Evolutionary conservation across 768 basidiomycete genomes (phyloP).

Genomic region (Leccinum subtestaceum): DNA sequence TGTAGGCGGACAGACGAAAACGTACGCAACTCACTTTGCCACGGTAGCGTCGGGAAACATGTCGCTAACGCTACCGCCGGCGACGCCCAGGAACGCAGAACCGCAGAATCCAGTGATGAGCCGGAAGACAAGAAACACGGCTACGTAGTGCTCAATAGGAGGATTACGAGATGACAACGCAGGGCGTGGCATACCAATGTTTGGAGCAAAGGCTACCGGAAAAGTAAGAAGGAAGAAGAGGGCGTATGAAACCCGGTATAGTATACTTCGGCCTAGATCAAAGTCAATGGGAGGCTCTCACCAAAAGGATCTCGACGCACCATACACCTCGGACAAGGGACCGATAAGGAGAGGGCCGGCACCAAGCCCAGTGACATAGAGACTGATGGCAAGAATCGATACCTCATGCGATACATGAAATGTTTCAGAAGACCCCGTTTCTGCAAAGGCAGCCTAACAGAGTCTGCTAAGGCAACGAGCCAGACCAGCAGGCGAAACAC

Average conservation of each 20-base stretch:
- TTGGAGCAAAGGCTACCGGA: conserved; percentile 70
- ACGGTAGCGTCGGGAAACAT: conserved; percentile 55
- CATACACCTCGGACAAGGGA: conserved; percentile 41
- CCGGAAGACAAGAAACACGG: conserved; percentile 60
- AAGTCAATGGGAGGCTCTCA: not conserved
- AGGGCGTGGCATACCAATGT: conserved; percentile 42
- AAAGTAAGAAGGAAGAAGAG: conserved; percentile 64
- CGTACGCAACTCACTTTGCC: conserved; percentile 45
- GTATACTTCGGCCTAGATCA: conserved; percentile 50
- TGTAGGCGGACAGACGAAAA: not conserved
- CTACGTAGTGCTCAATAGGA: conserved; percentile 27
- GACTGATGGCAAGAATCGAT: conserved; percentile 45
- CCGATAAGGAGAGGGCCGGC: conserved; percentile 36
- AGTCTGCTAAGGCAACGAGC: not conserved
- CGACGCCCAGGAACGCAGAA: conserved; percentile 57
- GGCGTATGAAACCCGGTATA: conserved; percentile 61
- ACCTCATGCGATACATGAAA: conserved; percentile 56
- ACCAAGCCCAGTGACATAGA: conserved; percentile 43
- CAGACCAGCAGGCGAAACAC: conserved; percentile 19
- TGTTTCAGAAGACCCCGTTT: conserved; percentile 49
- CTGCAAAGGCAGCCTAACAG: conserved; percentile 58
- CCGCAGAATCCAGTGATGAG: conserved; percentile 55
- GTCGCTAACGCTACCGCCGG: conserved; percentile 60
- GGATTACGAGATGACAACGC: not conserved
- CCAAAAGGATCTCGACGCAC: conserved; percentile 5